A percentile compares a stretch with the other conserved stretches of the same genome.
phyloP scores from a whole-genome alignment of 192 early-diverging fungal genomes.

The Umbelopsis vinacea region DNA sequence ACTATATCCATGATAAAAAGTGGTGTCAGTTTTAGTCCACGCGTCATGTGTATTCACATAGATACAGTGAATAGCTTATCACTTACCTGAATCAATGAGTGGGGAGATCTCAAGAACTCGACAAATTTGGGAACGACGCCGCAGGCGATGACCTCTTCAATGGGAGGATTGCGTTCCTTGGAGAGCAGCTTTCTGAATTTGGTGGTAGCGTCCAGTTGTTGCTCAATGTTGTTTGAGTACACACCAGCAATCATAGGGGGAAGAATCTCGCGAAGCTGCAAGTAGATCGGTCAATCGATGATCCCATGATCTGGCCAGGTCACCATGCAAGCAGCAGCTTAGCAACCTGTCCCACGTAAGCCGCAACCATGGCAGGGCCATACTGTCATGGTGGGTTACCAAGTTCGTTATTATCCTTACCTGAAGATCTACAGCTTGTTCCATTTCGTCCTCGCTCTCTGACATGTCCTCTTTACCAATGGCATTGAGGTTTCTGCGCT shows the following conservation, averaged over 20 bases:
- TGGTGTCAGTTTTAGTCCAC: neutral
- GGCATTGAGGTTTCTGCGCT: slow-evolving; percentile 50
- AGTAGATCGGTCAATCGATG: slow-evolving; percentile 7
- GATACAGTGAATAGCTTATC: neutral
- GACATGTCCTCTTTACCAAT: slow-evolving; percentile 22
- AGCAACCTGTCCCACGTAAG: neutral
- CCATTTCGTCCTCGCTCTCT: slow-evolving; percentile 49
- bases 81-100: slow-evolving; percentile 83
- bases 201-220: slow-evolving; percentile 80
- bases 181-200: slow-evolving; percentile 96
- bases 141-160: slow-evolving; percentile 92
- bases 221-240: slow-evolving; percentile 77
- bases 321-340: neutral
- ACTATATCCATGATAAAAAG: slow-evolving; percentile 59
- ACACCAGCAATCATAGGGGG: slow-evolving; percentile 80
- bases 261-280: slow-evolving; percentile 75
- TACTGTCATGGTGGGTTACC: neutral
- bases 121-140: slow-evolving; percentile 95
- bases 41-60: neutral
- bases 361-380: neutral
- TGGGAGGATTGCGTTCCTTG: slow-evolving; percentile 94
- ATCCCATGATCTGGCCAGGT: neutral
- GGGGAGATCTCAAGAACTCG: slow-evolving; percentile 85
- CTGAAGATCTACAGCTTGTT: slow-evolving; percentile 26
- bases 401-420: neutral